These are phyloP conservation scores for Neurospora pannonica DNA, from an alignment of 495 filamentous ascomycete genomes.

Conservation along the genomic window DNA sequence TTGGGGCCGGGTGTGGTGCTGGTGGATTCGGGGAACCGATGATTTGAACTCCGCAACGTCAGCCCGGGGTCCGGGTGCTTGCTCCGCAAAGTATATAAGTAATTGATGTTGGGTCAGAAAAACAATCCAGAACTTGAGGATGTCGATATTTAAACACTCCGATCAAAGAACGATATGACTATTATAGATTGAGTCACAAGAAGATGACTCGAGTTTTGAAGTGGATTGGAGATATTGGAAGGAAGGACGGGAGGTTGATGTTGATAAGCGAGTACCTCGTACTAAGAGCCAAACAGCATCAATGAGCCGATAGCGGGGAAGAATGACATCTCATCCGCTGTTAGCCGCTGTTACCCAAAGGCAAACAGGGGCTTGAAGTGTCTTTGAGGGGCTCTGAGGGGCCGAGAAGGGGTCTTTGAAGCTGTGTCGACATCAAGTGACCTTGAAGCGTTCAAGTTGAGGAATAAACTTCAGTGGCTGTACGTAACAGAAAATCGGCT, in stretches of 20 bases:
- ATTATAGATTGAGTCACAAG: not conserved
- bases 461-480: not conserved
- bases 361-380: not conserved
- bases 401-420: not conserved
- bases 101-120: not conserved
- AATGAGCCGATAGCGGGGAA: constrained; percentile 8
- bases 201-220: not conserved
- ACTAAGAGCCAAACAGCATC: not conserved
- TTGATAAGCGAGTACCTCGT: not conserved
- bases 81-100: not conserved
- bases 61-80: not conserved
- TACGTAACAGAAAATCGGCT: not conserved
- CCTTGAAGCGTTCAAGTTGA: not conserved
- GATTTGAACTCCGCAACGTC: not conserved
- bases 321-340: constrained; percentile 2
- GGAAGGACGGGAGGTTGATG: not conserved
- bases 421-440: not conserved
- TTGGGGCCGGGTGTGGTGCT: not conserved
- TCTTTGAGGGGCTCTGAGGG: not conserved
- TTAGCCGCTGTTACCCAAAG: constrained; percentile 9
- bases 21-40: not conserved
- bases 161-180: not conserved
- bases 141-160: not conserved
- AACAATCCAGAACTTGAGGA: not conserved
- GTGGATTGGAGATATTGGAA: not conserved